Evolutionary conservation across 106 monocot species (phyloP).

Genomic region (Hemerocallis citrina): DNA sequence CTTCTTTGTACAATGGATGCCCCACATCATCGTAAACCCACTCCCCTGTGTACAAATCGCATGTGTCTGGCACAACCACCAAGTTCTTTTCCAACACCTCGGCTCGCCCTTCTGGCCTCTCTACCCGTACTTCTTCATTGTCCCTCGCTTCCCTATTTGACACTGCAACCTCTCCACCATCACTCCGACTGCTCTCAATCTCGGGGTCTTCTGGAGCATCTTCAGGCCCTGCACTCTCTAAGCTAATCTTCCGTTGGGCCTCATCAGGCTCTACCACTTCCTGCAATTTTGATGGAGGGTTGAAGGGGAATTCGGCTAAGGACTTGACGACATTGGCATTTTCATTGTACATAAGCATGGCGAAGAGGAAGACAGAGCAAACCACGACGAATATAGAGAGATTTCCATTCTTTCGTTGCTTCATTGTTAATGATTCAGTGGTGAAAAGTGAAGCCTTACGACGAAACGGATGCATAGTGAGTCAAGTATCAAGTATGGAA

Average conservation of each 20-base stretch:
- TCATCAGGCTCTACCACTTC: neutral
- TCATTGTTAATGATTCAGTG: constrained; percentile 22
- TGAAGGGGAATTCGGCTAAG: constrained; percentile 50
- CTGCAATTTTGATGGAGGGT: neutral
- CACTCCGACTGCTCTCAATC: neutral
- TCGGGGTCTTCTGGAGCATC: neutral
- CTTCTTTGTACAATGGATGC: constrained; percentile 67
- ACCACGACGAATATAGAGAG: constrained; percentile 26
- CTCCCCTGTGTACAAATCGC: constrained; percentile 58
- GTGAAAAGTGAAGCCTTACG: constrained; percentile 11
- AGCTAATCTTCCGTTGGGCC: neutral
- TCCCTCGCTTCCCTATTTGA: neutral
- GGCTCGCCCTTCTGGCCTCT: neutral
- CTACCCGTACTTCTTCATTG: neutral
- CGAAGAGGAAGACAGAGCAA: constrained; percentile 44
- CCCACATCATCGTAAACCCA: constrained; percentile 72
- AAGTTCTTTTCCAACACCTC: constrained; percentile 11
- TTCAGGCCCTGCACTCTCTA: neutral
- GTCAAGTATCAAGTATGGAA: too few relatives aligned
- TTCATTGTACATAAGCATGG: constrained; percentile 59
- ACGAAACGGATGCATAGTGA: constrained; percentile 1
- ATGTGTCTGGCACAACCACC: constrained; percentile 42
- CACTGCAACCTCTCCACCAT: constrained; percentile 4
- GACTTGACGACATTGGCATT: constrained; percentile 36
- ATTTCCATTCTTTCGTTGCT: constrained; percentile 35